A percentile compares a stretch with the other conserved stretches of the same genome.
These are phyloP conservation scores for Tylopilus cervinicoccineus DNA, from an alignment of 768 basidiomycete genomes.

Conservation along the genomic window DNA sequence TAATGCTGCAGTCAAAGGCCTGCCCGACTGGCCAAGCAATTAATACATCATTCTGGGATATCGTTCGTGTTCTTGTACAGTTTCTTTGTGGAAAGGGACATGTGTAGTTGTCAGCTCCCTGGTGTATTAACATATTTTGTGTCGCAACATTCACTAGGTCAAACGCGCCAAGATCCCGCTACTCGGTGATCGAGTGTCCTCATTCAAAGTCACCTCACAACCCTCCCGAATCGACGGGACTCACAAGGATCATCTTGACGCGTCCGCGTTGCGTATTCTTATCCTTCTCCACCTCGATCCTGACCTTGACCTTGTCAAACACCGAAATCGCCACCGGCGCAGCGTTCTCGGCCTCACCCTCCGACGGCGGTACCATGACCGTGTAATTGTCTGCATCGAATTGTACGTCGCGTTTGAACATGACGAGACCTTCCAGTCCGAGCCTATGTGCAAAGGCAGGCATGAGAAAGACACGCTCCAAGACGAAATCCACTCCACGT, in stretches of 20 bases:
- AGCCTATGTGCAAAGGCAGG: conserved; percentile 47
- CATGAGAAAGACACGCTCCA: background rate
- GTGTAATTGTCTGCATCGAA: conserved; percentile 93
- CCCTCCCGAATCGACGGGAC: conserved; percentile 54
- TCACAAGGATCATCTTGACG: conserved; percentile 77
- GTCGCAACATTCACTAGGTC: background rate
- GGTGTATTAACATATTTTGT: conserved; percentile 6
- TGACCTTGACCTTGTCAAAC: conserved; percentile 92
- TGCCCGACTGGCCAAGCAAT: conserved; percentile 70
- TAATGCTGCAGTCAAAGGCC: conserved; percentile 64
- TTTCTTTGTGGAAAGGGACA: background rate
- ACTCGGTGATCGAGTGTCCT: background rate
- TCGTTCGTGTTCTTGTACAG: background rate
- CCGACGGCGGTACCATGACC: conserved; percentile 57
- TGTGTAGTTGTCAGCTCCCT: conserved; percentile 2
- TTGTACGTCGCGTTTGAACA: conserved; percentile 84
- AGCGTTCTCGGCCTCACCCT: conserved; percentile 2
- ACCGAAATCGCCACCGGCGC: conserved; percentile 67
- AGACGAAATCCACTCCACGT: conserved; percentile 26
- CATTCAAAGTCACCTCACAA: conserved; percentile 30
- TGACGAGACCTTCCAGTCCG: conserved; percentile 91
- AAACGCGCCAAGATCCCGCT: background rate
- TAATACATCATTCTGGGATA: conserved; percentile 5
- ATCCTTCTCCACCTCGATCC: conserved; percentile 91
- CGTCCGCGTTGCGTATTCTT: conserved; percentile 87